A percentile compares a stretch with the other conserved stretches of the same genome.
phyloP scores from a whole-genome alignment of 345 rosid genomes.

The Bruguiera parviflora region DNA sequence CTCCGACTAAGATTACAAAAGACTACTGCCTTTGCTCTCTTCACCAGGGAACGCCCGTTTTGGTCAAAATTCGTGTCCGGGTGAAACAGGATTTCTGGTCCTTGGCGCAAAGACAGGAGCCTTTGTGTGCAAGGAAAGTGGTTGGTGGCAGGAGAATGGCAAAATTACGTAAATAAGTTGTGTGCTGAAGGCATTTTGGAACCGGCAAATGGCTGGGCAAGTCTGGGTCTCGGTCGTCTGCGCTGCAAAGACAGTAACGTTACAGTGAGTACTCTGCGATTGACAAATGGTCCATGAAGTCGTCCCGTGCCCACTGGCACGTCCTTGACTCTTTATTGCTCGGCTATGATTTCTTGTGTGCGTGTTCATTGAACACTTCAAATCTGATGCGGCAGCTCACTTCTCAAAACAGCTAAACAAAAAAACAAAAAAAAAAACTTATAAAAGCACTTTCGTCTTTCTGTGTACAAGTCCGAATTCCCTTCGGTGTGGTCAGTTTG shows the following conservation, averaged over 20 bases:
- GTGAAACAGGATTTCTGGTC: background rate
- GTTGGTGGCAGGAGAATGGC: constrained; percentile 12
- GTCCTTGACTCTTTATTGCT: background rate
- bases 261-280: constrained; percentile 2
- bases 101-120: background rate
- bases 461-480: no score
- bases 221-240: constrained; percentile 5
- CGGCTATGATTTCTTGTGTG: background rate
- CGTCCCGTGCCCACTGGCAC: constrained; percentile 12
- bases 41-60: background rate
- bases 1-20: constrained; percentile 1
- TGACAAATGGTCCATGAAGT: constrained; percentile 23
- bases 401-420: no score
- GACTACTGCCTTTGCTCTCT: background rate
- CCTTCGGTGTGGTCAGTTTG: no score
- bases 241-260: constrained; percentile 15
- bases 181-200: background rate
- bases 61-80: background rate
- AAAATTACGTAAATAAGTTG: constrained; percentile 8
- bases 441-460: no score
- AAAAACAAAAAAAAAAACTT: no score
- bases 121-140: constrained; percentile 14
- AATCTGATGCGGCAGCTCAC: background rate
- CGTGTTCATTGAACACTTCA: background rate
- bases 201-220: background rate